phyloP scores from a whole-genome alignment of 768 basidiomycete genomes.

The Termitomyces sp. region DNA sequence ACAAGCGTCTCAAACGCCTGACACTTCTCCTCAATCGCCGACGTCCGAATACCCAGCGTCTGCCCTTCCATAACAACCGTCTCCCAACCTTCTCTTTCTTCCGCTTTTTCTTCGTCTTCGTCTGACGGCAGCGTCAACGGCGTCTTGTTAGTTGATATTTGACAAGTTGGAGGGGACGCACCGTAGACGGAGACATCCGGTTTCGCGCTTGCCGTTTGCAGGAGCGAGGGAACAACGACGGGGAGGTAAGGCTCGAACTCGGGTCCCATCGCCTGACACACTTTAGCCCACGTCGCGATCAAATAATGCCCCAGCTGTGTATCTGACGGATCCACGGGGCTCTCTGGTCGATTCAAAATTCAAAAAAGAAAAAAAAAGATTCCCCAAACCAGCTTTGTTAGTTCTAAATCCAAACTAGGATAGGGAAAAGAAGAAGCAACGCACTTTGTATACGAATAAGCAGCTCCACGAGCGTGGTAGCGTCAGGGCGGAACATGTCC shows the following conservation, averaged over 20 bases:
- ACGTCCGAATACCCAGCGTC: slow-evolving; percentile 70
- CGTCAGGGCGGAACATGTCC: slow-evolving; percentile 72
- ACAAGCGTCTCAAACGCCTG: slow-evolving; percentile 86
- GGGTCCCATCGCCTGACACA: slow-evolving; percentile 77
- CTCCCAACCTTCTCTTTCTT: slow-evolving; percentile 73
- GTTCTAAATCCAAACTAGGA: too few species aligned
- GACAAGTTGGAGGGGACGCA: slow-evolving; percentile 20
- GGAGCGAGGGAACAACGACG: slow-evolving; percentile 75
- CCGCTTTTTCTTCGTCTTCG: slow-evolving; percentile 48
- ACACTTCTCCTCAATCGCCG: slow-evolving; percentile 81
- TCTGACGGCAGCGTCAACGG: slow-evolving; percentile 20
- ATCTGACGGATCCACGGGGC: slow-evolving; percentile 63
- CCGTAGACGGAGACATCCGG: slow-evolving; percentile 73
- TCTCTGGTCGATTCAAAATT: slow-evolving; percentile 32
- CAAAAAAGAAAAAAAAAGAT: too few species aligned
- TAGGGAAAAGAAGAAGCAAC: slow-evolving; percentile 11
- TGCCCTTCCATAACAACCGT: slow-evolving; percentile 75
- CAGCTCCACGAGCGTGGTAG: slow-evolving; percentile 62
- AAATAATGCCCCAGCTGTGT: slow-evolving; percentile 70
- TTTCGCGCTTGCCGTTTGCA: slow-evolving; percentile 74
- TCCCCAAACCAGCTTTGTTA: too few species aligned
- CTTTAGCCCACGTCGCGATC: slow-evolving; percentile 84
- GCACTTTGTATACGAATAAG: slow-evolving; percentile 75
- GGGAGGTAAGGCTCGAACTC: slow-evolving; percentile 87
- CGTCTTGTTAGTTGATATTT: background rate